A percentile compares a stretch with the other conserved stretches of the same genome.
phyloP scores from a whole-genome alignment of 2,329 filamentous ascomycete genomes.

The Aspergillus sp. region DNA sequence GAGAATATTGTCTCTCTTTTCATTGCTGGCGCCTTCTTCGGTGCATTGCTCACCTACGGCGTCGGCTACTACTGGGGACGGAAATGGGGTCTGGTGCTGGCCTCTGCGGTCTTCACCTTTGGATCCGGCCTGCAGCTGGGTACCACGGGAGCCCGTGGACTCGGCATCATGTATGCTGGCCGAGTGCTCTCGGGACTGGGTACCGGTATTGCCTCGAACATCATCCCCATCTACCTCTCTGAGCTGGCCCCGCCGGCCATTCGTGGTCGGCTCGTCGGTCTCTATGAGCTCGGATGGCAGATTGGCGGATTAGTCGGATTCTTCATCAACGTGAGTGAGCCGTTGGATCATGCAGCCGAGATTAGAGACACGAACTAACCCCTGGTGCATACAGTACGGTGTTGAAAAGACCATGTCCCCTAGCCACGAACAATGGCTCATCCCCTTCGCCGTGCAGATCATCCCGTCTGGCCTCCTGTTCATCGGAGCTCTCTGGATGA shows the following conservation, averaged over 20 bases:
- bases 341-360: neutral
- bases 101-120: slow-evolving; percentile 62
- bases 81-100: slow-evolving; percentile 60
- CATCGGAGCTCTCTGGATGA: slow-evolving; percentile 58
- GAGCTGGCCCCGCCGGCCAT: slow-evolving; percentile 56
- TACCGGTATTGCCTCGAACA: slow-evolving; percentile 52
- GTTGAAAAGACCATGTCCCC: slow-evolving; percentile 36
- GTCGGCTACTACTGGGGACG: slow-evolving; percentile 64
- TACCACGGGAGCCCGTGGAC: slow-evolving; percentile 55
- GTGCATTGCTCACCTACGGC: slow-evolving; percentile 62
- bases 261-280: slow-evolving; percentile 53
- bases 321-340: slow-evolving; percentile 39
- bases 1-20: slow-evolving; percentile 75
- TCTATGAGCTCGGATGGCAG: slow-evolving; percentile 54
- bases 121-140: slow-evolving; percentile 68
- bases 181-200: slow-evolving; percentile 54
- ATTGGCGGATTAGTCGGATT: slow-evolving; percentile 46
- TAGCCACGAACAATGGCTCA: slow-evolving; percentile 31
- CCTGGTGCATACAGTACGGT: slow-evolving; percentile 44
- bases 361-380: slow-evolving; percentile 10
- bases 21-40: slow-evolving; percentile 80
- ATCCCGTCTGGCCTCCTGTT: slow-evolving; percentile 39
- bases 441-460: slow-evolving; percentile 32
- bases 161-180: slow-evolving; percentile 56
- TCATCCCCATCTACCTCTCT: slow-evolving; percentile 57